These are phyloP conservation scores for Ophiostoma himal-ulmi DNA, from an alignment of 2,329 filamentous ascomycete genomes.

Conservation along the genomic window DNA sequence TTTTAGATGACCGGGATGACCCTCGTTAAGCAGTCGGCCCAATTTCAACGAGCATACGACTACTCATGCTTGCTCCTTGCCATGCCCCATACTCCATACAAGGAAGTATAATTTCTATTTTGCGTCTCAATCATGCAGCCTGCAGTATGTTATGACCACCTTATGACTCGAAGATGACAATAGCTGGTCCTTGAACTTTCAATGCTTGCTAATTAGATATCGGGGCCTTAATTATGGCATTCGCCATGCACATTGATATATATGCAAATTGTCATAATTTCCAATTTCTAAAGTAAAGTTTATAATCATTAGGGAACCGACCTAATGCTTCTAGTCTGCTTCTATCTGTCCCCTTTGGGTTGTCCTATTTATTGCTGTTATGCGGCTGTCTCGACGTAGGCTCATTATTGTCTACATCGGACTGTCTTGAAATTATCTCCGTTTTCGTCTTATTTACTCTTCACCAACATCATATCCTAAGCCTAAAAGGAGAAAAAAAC, in stretches of 20 bases:
- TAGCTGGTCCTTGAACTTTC: background rate
- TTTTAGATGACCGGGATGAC: background rate
- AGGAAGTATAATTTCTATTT: background rate
- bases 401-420: background rate
- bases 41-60: slow-evolving; percentile 6
- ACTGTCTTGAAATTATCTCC: no score
- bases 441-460: background rate
- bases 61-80: background rate
- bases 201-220: background rate
- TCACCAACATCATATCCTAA: background rate
- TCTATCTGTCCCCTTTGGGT: background rate
- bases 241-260: background rate
- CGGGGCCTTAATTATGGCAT: background rate
- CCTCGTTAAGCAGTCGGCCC: background rate
- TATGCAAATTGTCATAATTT: background rate
- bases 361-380: background rate
- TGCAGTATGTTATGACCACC: background rate
- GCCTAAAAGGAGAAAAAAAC: slow-evolving; percentile 1
- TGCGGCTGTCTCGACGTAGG: background rate
- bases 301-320: no score
- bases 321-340: background rate
- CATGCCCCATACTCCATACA: background rate
- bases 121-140: background rate
- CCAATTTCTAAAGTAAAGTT: no score
- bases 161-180: background rate